Evolutionary conservation across 805 yeast species (phyloP).

Genomic region (Kluyveromyces siamensis): DNA sequence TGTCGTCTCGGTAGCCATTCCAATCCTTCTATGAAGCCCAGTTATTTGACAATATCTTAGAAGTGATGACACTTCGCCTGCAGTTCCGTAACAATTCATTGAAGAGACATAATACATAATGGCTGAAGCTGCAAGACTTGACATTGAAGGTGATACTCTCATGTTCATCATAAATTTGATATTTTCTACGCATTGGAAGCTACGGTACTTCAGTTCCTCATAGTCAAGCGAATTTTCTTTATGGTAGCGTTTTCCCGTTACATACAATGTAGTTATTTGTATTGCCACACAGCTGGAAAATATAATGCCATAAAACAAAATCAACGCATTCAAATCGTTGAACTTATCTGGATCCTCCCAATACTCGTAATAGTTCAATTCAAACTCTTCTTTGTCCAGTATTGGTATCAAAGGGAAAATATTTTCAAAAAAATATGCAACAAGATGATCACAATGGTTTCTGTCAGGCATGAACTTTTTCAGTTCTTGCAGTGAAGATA

Average conservation of each 20-base stretch:
- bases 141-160: not conserved
- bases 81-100: not conserved
- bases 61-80: not conserved
- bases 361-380: not conserved
- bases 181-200: not conserved
- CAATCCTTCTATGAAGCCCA: not conserved
- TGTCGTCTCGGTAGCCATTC: not conserved
- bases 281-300: not conserved
- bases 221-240: not conserved
- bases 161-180: not conserved
- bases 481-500: not conserved
- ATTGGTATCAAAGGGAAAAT: not conserved
- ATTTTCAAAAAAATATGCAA: not conserved
- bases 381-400: not conserved
- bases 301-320: not conserved
- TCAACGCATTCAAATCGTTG: not conserved
- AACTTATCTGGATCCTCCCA: not conserved
- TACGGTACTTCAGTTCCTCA: not conserved
- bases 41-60: not conserved
- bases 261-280: not conserved
- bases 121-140: not conserved
- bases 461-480: not conserved
- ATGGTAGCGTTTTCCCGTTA: not conserved
- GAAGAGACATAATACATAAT: conserved; percentile 1
- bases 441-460: not conserved